Evolutionary conservation across 441 rosid species (phyloP).

Genomic region (Croton laevigatus): DNA sequence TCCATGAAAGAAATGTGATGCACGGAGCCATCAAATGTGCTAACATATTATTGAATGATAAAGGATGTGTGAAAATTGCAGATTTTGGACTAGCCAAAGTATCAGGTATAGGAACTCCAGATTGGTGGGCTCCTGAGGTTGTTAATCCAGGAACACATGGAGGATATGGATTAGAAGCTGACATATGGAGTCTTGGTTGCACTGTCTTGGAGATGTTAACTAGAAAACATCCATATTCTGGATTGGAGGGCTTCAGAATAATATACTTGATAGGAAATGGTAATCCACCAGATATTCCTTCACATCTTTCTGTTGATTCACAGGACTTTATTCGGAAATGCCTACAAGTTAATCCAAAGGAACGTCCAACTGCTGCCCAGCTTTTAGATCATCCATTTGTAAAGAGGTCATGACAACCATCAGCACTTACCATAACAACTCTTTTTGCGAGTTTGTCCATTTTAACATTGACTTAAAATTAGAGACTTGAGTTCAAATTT

Average conservation of each 20-base stretch:
- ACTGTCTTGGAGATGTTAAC: neutral
- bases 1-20: neutral
- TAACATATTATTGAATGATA: neutral
- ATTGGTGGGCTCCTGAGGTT: constrained; percentile 7
- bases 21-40: constrained; percentile 3
- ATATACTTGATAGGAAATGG: no score
- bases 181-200: neutral
- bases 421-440: no score
- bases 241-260: no score
- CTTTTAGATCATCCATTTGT: neutral
- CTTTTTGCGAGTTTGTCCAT: no score
- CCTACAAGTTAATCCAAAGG: neutral
- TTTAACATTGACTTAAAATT: no score
- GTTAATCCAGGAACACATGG: neutral
- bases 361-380: neutral
- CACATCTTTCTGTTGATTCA: neutral
- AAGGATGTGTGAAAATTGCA: neutral
- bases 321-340: neutral
- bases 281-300: neutral
- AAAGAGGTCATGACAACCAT: no score
- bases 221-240: neutral
- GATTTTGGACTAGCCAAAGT: neutral
- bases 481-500: no score
- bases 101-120: no score
- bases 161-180: neutral